Evolutionary conservation across 345 rosid genomes (phyloP).

Genomic region (Eucalyptus regnans): DNA sequence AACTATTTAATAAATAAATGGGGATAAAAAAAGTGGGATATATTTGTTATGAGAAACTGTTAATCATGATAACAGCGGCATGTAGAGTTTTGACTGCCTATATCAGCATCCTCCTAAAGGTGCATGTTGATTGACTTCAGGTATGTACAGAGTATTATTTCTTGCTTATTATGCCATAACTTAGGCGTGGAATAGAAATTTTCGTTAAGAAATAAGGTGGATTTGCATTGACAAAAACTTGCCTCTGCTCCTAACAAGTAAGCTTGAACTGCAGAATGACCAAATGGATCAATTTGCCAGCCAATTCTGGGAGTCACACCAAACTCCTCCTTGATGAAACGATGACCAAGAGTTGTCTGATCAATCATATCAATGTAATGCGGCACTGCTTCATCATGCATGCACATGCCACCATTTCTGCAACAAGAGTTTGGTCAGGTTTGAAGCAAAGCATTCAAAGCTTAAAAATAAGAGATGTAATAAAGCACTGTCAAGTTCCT

Average conservation of each 20-base stretch:
- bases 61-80: neutral
- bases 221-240: neutral
- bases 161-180: neutral
- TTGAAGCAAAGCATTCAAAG: neutral
- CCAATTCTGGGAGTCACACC: conserved; percentile 91
- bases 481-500: neutral
- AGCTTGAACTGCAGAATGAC: conserved; percentile 98
- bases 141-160: neutral
- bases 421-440: neutral
- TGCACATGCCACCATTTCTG: conserved; percentile 98
- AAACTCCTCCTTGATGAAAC: conserved; percentile 64
- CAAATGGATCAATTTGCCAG: conserved; percentile 99
- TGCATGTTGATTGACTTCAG: neutral
- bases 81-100: neutral
- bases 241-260: conserved; percentile 93
- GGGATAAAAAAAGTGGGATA: neutral
- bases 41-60: neutral
- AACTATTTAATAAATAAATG: neutral
- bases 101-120: neutral
- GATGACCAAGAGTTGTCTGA: conserved; percentile 94
- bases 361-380: conserved; percentile 98
- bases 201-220: neutral
- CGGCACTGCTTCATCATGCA: conserved; percentile 95
- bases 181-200: neutral
- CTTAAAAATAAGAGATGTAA: neutral